Conservation (phyloP, 2,329 filamentous ascomycete species). For the Drechslerella dactyloides region DNA sequence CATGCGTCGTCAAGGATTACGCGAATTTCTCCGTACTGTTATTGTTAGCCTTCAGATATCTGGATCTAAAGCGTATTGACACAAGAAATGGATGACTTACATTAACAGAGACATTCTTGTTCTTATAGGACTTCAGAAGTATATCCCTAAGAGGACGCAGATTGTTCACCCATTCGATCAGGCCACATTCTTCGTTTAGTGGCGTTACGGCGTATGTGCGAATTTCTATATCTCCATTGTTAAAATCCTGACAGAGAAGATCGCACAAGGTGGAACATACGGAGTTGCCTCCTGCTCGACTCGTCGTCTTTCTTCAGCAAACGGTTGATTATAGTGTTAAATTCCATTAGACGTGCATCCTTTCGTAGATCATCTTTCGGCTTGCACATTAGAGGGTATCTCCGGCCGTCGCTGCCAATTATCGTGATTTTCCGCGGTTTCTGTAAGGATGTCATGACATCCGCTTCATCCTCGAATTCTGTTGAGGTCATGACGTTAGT, state of each 20-base stretch:
- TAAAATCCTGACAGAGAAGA: constrained; percentile 53
- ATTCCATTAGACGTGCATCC: constrained; percentile 98
- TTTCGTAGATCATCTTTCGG: constrained; percentile 97
- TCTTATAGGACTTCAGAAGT: constrained; percentile 76
- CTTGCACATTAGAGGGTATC: constrained; percentile 91
- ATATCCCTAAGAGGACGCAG: constrained; percentile 94
- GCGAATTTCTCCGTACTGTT: constrained; percentile 55
- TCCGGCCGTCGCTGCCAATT: constrained; percentile 83
- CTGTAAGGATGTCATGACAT: constrained; percentile 88
- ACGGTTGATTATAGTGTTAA: constrained; percentile 97
- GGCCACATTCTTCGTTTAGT: constrained; percentile 94
- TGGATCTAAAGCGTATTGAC: constrained; percentile 68
- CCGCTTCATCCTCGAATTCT: constrained; percentile 81
- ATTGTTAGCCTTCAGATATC: constrained; percentile 46
- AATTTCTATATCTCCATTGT: constrained; percentile 66
- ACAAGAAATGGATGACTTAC: constrained; percentile 55
- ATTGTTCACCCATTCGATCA: constrained; percentile 98
- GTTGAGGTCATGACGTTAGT: constrained; percentile 1
- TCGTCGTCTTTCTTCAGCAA: constrained; percentile 90
- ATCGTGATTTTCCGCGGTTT: constrained; percentile 89
- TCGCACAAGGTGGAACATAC: constrained; percentile 56
- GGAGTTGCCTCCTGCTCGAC: constrained; percentile 84
- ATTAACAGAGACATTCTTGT: constrained; percentile 70
- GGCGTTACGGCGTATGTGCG: constrained; percentile 97
- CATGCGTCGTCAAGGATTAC: constrained; percentile 70